Conservation (phyloP, 306 rosid genomes). For the Boehmeria nivea region DNA sequence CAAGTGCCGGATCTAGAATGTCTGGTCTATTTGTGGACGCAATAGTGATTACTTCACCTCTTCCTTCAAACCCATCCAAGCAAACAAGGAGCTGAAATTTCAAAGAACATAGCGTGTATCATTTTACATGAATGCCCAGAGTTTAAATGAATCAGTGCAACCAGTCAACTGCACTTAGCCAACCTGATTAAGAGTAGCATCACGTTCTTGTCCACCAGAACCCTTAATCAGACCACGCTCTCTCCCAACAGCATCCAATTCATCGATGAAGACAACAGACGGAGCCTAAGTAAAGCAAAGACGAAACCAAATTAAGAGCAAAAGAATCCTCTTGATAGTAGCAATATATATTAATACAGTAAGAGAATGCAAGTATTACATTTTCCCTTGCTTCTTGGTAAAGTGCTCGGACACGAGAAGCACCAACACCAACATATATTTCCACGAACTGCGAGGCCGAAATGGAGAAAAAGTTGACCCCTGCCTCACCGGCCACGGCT, state of each 20-base stretch:
- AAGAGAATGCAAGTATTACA: slow-evolving; percentile 36
- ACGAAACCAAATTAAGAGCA: slow-evolving; percentile 12
- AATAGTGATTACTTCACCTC: slow-evolving; percentile 94
- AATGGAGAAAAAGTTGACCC: slow-evolving; percentile 96
- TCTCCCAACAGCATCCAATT: slow-evolving; percentile 98
- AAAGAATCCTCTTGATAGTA: no score
- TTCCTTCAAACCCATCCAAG: slow-evolving; percentile 98
- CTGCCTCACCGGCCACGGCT: slow-evolving; percentile 99
- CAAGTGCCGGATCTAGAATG: slow-evolving; percentile 94
- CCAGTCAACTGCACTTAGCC: neutral
- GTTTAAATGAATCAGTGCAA: slow-evolving; percentile 10
- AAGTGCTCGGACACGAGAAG: slow-evolving; percentile 95
- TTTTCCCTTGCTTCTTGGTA: slow-evolving; percentile 93
- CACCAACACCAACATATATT: slow-evolving; percentile 96
- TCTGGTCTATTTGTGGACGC: slow-evolving; percentile 98
- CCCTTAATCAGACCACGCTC: slow-evolving; percentile 99
- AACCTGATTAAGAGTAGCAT: slow-evolving; percentile 99
- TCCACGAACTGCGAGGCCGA: slow-evolving; percentile 98
- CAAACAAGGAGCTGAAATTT: slow-evolving; percentile 80
- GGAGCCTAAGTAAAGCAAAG: slow-evolving; percentile 62
- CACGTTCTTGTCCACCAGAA: slow-evolving; percentile 99
- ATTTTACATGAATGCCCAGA: slow-evolving; percentile 16
- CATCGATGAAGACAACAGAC: slow-evolving; percentile 96
- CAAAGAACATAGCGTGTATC: slow-evolving; percentile 22
- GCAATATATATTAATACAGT: no score